A percentile compares a stretch with the other conserved stretches of the same genome.
Evolutionary conservation across 208 protist genomes (phyloP).

Genomic region (Wallacemonas sp.): DNA sequence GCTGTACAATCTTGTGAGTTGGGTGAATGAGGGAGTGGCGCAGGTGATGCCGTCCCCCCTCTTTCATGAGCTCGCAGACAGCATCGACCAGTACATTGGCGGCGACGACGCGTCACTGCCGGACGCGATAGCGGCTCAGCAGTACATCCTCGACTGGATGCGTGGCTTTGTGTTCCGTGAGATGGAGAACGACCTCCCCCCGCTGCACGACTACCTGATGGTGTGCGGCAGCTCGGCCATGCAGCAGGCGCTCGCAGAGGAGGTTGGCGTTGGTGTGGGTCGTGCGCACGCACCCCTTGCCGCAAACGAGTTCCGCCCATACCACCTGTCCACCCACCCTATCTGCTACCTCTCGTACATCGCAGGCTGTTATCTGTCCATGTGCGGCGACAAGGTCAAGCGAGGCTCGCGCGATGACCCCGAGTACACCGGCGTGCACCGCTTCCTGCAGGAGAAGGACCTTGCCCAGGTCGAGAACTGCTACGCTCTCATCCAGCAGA

Average conservation of each 20-base stretch:
- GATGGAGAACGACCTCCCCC: constrained; percentile 79
- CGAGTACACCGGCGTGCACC: constrained; percentile 5
- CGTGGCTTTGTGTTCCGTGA: constrained; percentile 83
- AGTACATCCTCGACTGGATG: constrained; percentile 88
- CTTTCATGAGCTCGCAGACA: constrained; percentile 55
- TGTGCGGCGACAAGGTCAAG: constrained; percentile 23
- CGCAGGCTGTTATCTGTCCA: constrained; percentile 53
- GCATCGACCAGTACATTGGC: constrained; percentile 74
- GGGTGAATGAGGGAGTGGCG: constrained; percentile 57
- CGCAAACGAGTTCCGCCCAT: constrained; percentile 67
- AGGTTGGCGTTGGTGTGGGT: constrained; percentile 4
- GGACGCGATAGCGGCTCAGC: constrained; percentile 59
- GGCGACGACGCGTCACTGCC: constrained; percentile 61
- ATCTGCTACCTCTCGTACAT: constrained; percentile 80
- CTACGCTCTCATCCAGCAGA: constrained; percentile 42
- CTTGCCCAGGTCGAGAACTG: constrained; percentile 38
- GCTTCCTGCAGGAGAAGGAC: constrained; percentile 34
- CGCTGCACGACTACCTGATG: constrained; percentile 82
- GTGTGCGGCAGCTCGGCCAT: constrained; percentile 66
- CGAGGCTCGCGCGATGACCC: not conserved
- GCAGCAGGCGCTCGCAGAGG: constrained; percentile 40
- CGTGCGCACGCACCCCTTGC: constrained; percentile 14
- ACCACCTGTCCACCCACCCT: constrained; percentile 83
- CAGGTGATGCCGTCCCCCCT: constrained; percentile 47
- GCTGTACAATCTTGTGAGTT: constrained; percentile 83